Evolutionary conservation across 225 moss, liverwort and hornwort genomes (phyloP), one percentile per base, ranked within the genome.

Genomic region (Polytrichum formosum): DNA sequence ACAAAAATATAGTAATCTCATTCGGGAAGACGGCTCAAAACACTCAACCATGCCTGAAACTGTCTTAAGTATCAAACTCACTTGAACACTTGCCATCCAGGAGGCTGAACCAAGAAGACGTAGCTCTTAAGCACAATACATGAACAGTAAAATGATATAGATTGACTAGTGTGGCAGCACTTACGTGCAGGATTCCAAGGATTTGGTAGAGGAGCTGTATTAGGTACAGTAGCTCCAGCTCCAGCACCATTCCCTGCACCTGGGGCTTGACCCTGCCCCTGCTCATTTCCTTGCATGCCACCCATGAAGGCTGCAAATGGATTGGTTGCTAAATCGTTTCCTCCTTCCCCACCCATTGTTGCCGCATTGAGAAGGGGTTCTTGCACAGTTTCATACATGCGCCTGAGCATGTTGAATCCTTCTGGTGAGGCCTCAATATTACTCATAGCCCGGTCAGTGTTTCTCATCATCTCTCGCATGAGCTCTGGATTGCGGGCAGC

Each of bases 381-480:
- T 72, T 98, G 98, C 26, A 98, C 98, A 1, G 98, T 98, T 78
- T 98, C 98, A 78, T 98, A 98, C 98, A 98, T 98, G 60, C 98
- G 94, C 67, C 98, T 83, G 26, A 98, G 87, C 98, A 98, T 98
- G 76, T 98, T 98, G 72, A 98, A 98, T 23, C 98, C 98, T 70
- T 98, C 98, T 27, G 98, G 98, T 27, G 98, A 98, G 58, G 98
- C 98, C 83, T 98, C 98, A 73, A 98, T 98, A 72, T 98, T 98
- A 72, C 98, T 98, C 98, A 98, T 98, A 67, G 98, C 98, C 19
- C 98, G 84, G 27, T 98, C 98, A 20, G 98, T 98, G 72, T 98
- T 98, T 37, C 98, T 85, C 98, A 98, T 98, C 98, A 98, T 98
- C 78, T 98, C 98, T 64, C 98, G 84, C 98, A 98, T 98, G 23